Base-by-base conservation (phyloP, 1,284 basidiomycete genomes). In the Moniliophthora roreri region DNA sequence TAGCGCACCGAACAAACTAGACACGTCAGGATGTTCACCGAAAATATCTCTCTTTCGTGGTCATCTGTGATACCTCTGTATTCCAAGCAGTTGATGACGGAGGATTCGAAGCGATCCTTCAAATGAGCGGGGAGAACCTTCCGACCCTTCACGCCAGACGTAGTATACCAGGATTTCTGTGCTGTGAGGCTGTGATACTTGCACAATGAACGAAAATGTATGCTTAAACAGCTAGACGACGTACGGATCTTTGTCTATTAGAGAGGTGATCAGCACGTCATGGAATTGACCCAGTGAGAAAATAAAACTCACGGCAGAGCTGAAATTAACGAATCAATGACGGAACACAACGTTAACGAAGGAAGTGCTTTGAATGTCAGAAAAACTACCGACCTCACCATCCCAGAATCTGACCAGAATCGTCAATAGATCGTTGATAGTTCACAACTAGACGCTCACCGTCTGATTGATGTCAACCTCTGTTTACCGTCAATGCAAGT, bases 51-150 rank as follows among this genome's bases (percentile, higher is more conserved):
- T 28, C 73, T 34, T 38, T 58, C 56, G 24, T 58, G 50, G 6
- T 58, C 47, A 13, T 28, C 36, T 9, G 45, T 49, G 16, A 76
- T 59, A 40, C 72, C 66, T n/a, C 63, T 54, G 53, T 75, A 76
- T 51, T 76, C 71, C 16, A 74, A 67, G 52, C 72, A 74, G 8
- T 67, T 67, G 10, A 77, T 68, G 46, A 72, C 69, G 50, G 71
- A 71, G 28, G 61, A 66, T 4, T 62, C 28, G 58, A 74, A 74
- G 4, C 67, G 41, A 34, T 63, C 60, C 16, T 58, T 56, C 51
- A 57, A 20, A 10, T 9, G 4, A 59, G 65, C 35, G 1, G 18
- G 3, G 16, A 16, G 40, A 7, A 51, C 13, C 41, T 50, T 50
- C 11, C 40, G 44, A 4, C 45, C 45, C 28, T 41, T 46, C 18